Evolutionary conservation across 768 basidiomycete genomes (phyloP), one percentile per base, ranked within the genome.

Genomic region (Termitomyces sp.): DNA sequence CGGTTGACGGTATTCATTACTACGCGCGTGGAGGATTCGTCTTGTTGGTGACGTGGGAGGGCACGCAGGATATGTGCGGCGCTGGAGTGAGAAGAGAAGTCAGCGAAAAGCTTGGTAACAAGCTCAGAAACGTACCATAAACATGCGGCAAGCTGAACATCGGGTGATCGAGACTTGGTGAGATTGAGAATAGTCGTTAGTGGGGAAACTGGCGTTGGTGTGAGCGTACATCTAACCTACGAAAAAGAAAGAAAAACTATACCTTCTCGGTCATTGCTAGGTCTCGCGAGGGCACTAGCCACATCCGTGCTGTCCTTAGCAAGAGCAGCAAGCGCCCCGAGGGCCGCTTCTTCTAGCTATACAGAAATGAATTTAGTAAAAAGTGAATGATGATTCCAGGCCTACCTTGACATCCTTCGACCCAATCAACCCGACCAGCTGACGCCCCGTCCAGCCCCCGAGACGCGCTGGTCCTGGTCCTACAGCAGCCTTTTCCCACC

Each of bases 1-100:
- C 83, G 78, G 59, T 85, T 87, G 32, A 91, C 71, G 42, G 89
- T 81, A 60, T 88, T 85, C 54, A 90, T 80, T n/a, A 92, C 77
- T 1, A 83, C 81, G 48, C 83, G 75, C 0, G 81, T 75, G 10
- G 80, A 74, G 1, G 72, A 63, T 19, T 81, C 75, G 47, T 86
- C 83, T 35, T 73, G 59, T 35, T 40, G 50, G 21, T 49, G 21
- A 2, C 56, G 42, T 17, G 60, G 34, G n/a, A 54, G 21, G 7
- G 85, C 81, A 21, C 89, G 84, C 25, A 87, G 71, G 54, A 86
- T 79, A 60, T 82, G 78, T 0, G 86, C 84, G 7, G 82, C 81
- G 45, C 88, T 89, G 59, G 14, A 9, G n/a, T 25, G 23, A 21
- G 40, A 59, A n/a, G n/a, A n/a, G n/a, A n/a, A n/a, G n/a, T n/a